phyloP scores from a whole-genome alignment of 106 monocot genomes.

The Hemerocallis citrina region DNA sequence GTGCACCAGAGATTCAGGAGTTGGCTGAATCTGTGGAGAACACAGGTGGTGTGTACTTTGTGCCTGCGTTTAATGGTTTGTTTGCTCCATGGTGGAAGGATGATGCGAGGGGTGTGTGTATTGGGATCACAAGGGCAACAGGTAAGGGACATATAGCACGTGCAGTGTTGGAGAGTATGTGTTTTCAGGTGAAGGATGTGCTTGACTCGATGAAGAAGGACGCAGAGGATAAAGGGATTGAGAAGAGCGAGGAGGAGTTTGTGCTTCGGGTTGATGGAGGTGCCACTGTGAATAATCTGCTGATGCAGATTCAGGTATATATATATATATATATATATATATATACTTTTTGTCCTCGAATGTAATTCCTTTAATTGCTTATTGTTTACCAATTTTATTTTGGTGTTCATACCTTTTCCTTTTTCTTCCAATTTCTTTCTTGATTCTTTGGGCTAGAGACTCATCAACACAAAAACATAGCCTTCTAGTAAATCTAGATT shows the following conservation, averaged over 20 bases:
- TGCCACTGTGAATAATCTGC: conserved; percentile 79
- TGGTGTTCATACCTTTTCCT: no score
- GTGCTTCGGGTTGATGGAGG: conserved; percentile 89
- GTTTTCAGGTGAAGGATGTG: conserved; percentile 96
- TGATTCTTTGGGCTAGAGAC: no score
- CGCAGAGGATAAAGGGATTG: conserved; percentile 25
- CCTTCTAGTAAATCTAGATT: no score
- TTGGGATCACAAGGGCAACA: conserved; percentile 84
- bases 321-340: no score
- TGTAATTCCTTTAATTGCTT: neutral
- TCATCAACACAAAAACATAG: no score
- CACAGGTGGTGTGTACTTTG: conserved; percentile 84
- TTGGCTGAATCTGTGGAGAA: conserved; percentile 58
- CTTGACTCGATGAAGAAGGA: conserved; percentile 90
- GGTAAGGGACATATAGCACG: conserved; percentile 72
- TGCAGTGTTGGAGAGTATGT: conserved; percentile 89
- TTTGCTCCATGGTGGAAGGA: conserved; percentile 98
- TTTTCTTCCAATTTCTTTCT: no score
- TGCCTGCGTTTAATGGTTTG: conserved; percentile 89
- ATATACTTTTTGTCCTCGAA: no score
- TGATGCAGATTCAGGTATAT: conserved; percentile 94
- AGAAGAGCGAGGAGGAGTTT: conserved; percentile 38
- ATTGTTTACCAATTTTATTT: neutral
- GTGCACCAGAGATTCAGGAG: conserved; percentile 57
- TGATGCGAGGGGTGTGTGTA: conserved; percentile 70